phyloP scores from a whole-genome alignment of 257 asterid species.

The Penstemon newberryi region DNA sequence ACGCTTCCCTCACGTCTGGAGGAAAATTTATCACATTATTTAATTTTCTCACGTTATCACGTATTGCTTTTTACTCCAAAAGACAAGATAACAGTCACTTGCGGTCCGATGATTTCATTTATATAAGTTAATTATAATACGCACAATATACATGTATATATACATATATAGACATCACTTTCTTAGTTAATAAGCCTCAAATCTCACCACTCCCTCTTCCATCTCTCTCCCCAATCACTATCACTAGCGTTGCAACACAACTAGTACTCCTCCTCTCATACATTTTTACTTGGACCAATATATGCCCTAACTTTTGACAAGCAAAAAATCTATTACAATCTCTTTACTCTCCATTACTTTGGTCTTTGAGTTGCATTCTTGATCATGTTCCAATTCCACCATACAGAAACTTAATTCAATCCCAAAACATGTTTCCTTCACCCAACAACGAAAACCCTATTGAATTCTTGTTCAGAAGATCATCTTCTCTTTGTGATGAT shows the following conservation, averaged over 20 bases:
- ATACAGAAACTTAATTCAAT: constrained; percentile 7
- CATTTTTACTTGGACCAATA: constrained; percentile 10
- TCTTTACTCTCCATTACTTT: neutral
- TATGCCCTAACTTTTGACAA: constrained; percentile 8
- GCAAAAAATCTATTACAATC: neutral
- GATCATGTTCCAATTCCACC: constrained; percentile 14
- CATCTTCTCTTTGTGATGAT: constrained; percentile 27
- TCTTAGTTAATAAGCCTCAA: neutral
- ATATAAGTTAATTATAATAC: too few species aligned
- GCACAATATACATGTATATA: neutral
- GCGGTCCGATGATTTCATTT: too few species aligned
- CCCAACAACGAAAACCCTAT: constrained; percentile 39
- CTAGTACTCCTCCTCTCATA: neutral
- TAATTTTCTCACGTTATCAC: too few species aligned
- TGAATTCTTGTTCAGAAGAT: constrained; percentile 32
- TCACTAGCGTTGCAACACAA: constrained; percentile 3
- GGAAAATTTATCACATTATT: too few species aligned
- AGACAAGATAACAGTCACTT: too few species aligned
- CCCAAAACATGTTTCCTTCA: constrained; percentile 49
- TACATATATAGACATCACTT: neutral
- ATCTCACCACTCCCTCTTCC: constrained; percentile 1
- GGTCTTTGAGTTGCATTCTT: constrained; percentile 8
- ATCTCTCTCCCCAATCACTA: constrained; percentile 3
- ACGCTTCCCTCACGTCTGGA: too few species aligned
- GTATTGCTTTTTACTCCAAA: too few species aligned